These are phyloP conservation scores for Erythrobasidium hasegawianum DNA, from an alignment of 1,284 basidiomycete species.

Conservation along the genomic window DNA sequence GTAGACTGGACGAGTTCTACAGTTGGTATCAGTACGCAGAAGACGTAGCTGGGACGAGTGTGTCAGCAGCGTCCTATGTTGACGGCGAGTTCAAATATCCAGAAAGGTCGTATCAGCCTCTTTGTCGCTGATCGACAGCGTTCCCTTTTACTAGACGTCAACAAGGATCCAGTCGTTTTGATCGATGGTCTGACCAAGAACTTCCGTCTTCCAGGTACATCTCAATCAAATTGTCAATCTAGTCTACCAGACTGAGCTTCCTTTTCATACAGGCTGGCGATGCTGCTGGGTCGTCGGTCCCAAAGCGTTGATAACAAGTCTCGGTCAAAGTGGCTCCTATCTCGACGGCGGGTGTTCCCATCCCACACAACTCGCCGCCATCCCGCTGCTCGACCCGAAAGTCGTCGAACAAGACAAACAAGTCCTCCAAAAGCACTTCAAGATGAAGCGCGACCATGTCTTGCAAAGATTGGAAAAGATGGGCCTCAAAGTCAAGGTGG, in stretches of 20 bases:
- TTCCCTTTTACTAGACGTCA: slow-evolving; percentile 58
- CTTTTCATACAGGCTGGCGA: slow-evolving; percentile 66
- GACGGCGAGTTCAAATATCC: slow-evolving; percentile 51
- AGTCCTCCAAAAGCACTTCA: slow-evolving; percentile 64
- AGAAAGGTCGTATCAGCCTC: slow-evolving; percentile 10
- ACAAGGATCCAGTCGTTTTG: slow-evolving; percentile 67
- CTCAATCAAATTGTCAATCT: no score
- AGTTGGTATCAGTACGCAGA: slow-evolving; percentile 87
- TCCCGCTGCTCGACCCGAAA: slow-evolving; percentile 66
- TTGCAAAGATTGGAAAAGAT: slow-evolving; percentile 73
- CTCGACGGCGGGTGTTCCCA: slow-evolving; percentile 46
- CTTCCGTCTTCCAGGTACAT: slow-evolving; percentile 44
- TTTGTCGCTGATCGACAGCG: background rate
- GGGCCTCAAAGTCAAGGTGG: slow-evolving; percentile 61
- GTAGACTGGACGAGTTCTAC: slow-evolving; percentile 61
- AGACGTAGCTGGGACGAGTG: slow-evolving; percentile 68
- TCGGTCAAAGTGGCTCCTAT: slow-evolving; percentile 69
- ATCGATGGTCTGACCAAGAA: slow-evolving; percentile 92
- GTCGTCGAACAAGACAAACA: slow-evolving; percentile 67
- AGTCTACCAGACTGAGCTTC: slow-evolving; percentile 16
- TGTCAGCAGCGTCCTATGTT: slow-evolving; percentile 77
- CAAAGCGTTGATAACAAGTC: slow-evolving; percentile 76
- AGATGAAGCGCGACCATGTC: slow-evolving; percentile 83
- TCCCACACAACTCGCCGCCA: slow-evolving; percentile 70
- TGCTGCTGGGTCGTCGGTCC: slow-evolving; percentile 95